These are phyloP conservation scores for Cicer yamashitae DNA, from an alignment of 306 rosid genomes.

Conservation along the genomic window DNA sequence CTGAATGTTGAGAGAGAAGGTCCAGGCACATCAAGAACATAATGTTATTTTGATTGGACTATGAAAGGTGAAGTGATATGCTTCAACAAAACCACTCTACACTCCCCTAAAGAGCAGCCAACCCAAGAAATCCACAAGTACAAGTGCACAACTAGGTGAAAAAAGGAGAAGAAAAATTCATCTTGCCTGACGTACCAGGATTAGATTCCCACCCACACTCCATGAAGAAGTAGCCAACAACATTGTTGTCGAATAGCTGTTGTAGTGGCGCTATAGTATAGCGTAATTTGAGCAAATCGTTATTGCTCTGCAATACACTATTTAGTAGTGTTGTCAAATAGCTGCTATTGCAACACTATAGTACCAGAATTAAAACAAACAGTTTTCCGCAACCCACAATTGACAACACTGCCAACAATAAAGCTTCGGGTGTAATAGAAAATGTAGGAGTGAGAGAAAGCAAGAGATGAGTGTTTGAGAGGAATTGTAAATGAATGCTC, in stretches of 20 bases:
- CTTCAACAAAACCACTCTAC: constrained; percentile 13
- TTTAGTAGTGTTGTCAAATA: too few species aligned
- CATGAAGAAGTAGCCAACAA: constrained; percentile 3
- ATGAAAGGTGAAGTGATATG: constrained; percentile 2
- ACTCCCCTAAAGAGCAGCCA: constrained; percentile 24
- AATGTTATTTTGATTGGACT: not conserved
- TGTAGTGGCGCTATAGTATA: too few species aligned
- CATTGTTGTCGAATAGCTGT: too few species aligned
- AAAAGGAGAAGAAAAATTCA: not conserved
- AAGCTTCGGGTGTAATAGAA: not conserved
- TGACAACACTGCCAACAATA: too few species aligned
- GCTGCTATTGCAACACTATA: too few species aligned
- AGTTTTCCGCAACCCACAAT: too few species aligned
- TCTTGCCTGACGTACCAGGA: not conserved
- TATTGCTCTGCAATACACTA: too few species aligned
- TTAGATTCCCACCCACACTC: constrained; percentile 8
- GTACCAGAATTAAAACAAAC: too few species aligned
- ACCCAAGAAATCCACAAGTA: constrained; percentile 2
- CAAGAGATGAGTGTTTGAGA: not conserved
- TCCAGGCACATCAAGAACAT: not conserved
- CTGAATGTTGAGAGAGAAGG: not conserved
- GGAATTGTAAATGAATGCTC: not conserved
- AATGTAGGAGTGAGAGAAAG: not conserved
- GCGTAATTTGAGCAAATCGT: too few species aligned
- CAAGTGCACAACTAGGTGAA: not conserved